Percentiles rank a stretch among this genome's conserved stretches.
phyloP scores from a whole-genome alignment of 2,329 filamentous ascomycete species.

The Colletotrichum sp. region DNA sequence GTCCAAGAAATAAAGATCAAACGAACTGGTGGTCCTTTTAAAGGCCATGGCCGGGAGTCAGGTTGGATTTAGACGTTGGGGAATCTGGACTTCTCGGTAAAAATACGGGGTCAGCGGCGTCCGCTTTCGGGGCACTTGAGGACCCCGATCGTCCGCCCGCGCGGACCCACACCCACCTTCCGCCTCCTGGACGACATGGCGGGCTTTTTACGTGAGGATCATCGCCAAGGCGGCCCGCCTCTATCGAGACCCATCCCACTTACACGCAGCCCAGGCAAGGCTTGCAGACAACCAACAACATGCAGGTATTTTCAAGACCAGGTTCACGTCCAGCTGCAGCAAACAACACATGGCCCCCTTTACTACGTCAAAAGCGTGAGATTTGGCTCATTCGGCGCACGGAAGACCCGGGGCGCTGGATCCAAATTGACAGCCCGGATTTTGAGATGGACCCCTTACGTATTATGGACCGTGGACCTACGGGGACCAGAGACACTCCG shows the following conservation, averaged over 20 bases:
- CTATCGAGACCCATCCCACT: constrained; percentile 3
- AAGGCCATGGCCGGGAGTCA: not conserved
- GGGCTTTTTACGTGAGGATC: not conserved
- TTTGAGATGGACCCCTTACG: constrained; percentile 16
- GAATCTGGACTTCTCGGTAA: constrained; percentile 12
- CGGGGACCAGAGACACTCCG: constrained; percentile 4
- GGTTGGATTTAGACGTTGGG: constrained; percentile 7
- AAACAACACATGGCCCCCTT: not conserved
- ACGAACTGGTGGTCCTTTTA: not conserved
- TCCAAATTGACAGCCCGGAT: constrained; percentile 3
- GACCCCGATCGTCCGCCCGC: not conserved
- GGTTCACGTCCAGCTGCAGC: not conserved
- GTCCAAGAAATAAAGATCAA: not conserved
- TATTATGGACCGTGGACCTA: not conserved
- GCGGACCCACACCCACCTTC: not conserved
- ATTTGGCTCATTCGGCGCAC: not conserved
- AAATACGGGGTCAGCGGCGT: constrained; percentile 12
- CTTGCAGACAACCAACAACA: not conserved
- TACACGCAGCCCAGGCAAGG: not conserved
- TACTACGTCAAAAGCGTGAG: not conserved
- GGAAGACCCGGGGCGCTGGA: constrained; percentile 10
- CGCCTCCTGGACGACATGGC: not conserved
- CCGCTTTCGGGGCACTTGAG: constrained; percentile 12
- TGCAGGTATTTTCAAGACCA: not conserved
- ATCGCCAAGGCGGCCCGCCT: constrained; percentile 5